Base-by-base conservation (phyloP, 768 basidiomycete genomes). In the Myochromella boudieri region DNA sequence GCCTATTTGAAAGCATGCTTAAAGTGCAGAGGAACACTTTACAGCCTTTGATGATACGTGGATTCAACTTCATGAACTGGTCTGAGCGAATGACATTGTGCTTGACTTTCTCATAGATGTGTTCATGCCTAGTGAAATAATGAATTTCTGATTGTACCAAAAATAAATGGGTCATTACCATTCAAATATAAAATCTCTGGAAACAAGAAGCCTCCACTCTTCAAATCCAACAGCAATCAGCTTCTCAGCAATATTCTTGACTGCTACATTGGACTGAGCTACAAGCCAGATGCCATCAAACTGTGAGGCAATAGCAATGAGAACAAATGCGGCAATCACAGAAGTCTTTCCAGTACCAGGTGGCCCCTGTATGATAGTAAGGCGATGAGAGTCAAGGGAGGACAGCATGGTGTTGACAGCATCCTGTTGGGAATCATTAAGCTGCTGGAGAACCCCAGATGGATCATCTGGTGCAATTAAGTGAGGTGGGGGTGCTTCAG, bases 171-270 rank as follows among this genome's bases (percentile, higher is more conserved):
- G 11, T 54, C 61, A 61, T n/a, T 54, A 88, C 88, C 89, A 90
- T 49, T 72, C 74, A 60, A 61, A 63, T 53, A 80, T 74, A 58
- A 91, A 93, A 0, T 84, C 66, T 57, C 62, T 66, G 1, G 90
- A 85, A n/a, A 91, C 84, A 3, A 92, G 60, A 2, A 93, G 69
- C 50, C 70, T 81, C 77, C 82, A 93, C 7, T 76, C 53, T 3
- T 54, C 34, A 48, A 88, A 79, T 0, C 67, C 72, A 58, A 77
- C 68, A 6, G 73, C 63, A n/a, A 70, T 63, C 14, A 93, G 67
- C 67, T 90, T 89, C 58, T 88, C 85, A 42, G 87, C 90, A 67
- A 93, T 91, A 54, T 93, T 92, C 64, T 90, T 91, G 17, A 92
- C 91, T 37, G 88, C 91, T 39, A 92, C 81, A 70, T 93, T 93